A percentile compares a stretch with the other conserved stretches of the same genome.
Evolutionary conservation across 805 yeast species (phyloP).

Genomic region (Tetrapisispora nanseiensis): DNA sequence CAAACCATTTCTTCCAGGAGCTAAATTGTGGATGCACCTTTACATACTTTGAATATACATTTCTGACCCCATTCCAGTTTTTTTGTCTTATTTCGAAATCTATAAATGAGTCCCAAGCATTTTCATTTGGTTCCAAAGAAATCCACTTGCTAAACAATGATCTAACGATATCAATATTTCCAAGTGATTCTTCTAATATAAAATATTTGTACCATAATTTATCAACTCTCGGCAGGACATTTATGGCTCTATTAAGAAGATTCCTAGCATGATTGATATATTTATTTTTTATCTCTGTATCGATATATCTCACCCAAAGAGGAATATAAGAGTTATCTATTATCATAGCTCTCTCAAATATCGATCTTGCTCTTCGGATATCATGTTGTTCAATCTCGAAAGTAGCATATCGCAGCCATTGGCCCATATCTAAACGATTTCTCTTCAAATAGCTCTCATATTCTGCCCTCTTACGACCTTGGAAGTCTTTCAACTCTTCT

Average conservation of each 20-base stretch:
- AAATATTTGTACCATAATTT: constrained; percentile 82
- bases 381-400: constrained; percentile 82
- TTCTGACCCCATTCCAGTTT: constrained; percentile 47
- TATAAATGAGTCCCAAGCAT: constrained; percentile 69
- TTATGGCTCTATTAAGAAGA: constrained; percentile 66
- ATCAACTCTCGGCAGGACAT: constrained; percentile 64
- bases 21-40: constrained; percentile 40
- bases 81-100: constrained; percentile 63
- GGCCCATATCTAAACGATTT: constrained; percentile 70
- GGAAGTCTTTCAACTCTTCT: constrained; percentile 71
- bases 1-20: constrained; percentile 70
- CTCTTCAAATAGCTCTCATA: constrained; percentile 81
- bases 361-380: constrained; percentile 67
- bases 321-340: constrained; percentile 70
- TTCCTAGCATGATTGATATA: constrained; percentile 86
- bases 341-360: constrained; percentile 78
- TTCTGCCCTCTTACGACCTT: constrained; percentile 67
- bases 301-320: constrained; percentile 77
- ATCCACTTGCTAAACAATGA: constrained; percentile 71
- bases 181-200: constrained; percentile 70
- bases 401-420: constrained; percentile 86
- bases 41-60: constrained; percentile 48
- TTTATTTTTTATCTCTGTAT: constrained; percentile 59
- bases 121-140: constrained; percentile 55
- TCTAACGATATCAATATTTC: constrained; percentile 52